Conservation (phyloP, 805 yeast species). For the Kluyveromyces wickerhamii region DNA sequence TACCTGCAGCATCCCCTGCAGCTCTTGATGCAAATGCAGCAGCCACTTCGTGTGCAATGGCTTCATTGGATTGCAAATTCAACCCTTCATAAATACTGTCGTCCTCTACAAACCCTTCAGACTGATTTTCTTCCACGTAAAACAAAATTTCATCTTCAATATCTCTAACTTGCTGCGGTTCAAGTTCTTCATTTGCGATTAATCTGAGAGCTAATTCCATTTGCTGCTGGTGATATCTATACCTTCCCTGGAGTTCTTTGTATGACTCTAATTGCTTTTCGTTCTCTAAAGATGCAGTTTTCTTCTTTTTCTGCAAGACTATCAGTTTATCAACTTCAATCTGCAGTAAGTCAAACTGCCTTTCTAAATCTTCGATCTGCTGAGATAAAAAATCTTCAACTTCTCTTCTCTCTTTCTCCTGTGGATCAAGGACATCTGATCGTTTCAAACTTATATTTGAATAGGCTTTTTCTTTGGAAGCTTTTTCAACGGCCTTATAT, state of each 20-base stretch:
- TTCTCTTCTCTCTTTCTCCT: slow-evolving; percentile 70
- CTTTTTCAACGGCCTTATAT: slow-evolving; percentile 90
- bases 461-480: slow-evolving; percentile 88
- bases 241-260: slow-evolving; percentile 56
- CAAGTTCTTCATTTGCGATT: slow-evolving; percentile 75
- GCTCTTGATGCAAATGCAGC: slow-evolving; percentile 28
- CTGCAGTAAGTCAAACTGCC: slow-evolving; percentile 73
- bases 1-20: slow-evolving; percentile 21
- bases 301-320: slow-evolving; percentile 26
- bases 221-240: slow-evolving; percentile 71
- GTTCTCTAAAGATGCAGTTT: slow-evolving; percentile 24
- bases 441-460: slow-evolving; percentile 84
- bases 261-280: slow-evolving; percentile 41
- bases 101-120: slow-evolving; percentile 85
- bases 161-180: slow-evolving; percentile 64
- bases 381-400: slow-evolving; percentile 59
- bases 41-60: slow-evolving; percentile 45
- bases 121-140: slow-evolving; percentile 87
- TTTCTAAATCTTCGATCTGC: slow-evolving; percentile 68
- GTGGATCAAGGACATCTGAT: slow-evolving; percentile 58
- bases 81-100: slow-evolving; percentile 87
- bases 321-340: slow-evolving; percentile 34
- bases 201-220: slow-evolving; percentile 72
- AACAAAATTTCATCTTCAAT: slow-evolving; percentile 85
- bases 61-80: slow-evolving; percentile 53